Evolutionary conservation across 345 rosid genomes (phyloP).

Genomic region (Excoecaria agallocha): DNA sequence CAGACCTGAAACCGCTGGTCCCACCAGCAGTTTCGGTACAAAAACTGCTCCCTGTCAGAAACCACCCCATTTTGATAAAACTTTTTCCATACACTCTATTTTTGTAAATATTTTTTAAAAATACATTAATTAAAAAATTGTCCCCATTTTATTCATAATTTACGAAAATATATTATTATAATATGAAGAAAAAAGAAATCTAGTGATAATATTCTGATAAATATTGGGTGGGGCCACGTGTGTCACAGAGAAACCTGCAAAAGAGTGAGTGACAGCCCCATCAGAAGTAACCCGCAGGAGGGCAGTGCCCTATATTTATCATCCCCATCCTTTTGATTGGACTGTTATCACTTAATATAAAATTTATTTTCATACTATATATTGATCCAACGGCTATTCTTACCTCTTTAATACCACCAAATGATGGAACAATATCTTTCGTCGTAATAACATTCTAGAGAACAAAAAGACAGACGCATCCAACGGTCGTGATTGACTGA

Average conservation of each 20-base stretch:
- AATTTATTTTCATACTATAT: too few species aligned
- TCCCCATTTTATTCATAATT: too few species aligned
- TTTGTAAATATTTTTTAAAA: too few species aligned
- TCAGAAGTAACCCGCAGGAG: background rate
- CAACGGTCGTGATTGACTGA: slow-evolving; percentile 4
- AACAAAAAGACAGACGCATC: background rate
- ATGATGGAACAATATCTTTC: background rate
- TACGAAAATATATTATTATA: too few species aligned
- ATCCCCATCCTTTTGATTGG: slow-evolving; percentile 23
- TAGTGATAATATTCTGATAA: background rate
- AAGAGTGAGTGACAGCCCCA: slow-evolving; percentile 18
- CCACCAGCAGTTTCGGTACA: too few species aligned
- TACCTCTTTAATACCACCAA: background rate
- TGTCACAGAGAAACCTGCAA: slow-evolving; percentile 18
- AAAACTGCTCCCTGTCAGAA: too few species aligned
- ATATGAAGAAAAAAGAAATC: too few species aligned
- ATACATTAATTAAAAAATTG: too few species aligned
- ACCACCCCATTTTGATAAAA: too few species aligned
- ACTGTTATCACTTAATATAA: slow-evolving; percentile 7
- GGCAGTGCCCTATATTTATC: slow-evolving; percentile 6
- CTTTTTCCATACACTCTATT: too few species aligned
- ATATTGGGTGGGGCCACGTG: slow-evolving; percentile 19
- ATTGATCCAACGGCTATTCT: slow-evolving; percentile 17
- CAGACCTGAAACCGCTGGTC: too few species aligned
- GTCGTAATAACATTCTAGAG: slow-evolving; percentile 2